Conservation (phyloP, 2,329 filamentous ascomycete species). For the Chaetomiaceae sp. region DNA sequence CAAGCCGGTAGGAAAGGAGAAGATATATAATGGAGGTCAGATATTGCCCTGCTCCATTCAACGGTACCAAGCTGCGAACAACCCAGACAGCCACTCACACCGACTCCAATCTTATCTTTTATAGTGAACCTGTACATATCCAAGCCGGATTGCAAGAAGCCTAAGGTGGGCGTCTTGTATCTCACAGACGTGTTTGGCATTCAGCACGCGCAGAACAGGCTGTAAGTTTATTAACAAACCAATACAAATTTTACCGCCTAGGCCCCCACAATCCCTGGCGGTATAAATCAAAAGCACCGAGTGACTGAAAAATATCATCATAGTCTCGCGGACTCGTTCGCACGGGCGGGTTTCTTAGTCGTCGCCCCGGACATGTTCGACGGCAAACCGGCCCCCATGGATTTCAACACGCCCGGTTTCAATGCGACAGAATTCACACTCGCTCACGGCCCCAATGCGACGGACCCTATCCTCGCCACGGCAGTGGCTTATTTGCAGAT, state of each 20-base stretch:
- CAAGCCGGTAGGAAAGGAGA: neutral
- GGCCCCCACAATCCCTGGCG: too few relatives aligned
- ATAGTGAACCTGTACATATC: slow-evolving; percentile 9
- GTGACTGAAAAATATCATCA: neutral
- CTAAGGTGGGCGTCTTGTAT: slow-evolving; percentile 7
- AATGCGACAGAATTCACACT: slow-evolving; percentile 3
- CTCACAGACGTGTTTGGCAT: slow-evolving; percentile 10
- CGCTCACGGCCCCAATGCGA: neutral
- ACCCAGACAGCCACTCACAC: neutral
- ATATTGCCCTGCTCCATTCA: neutral
- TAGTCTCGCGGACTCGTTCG: slow-evolving; percentile 10
- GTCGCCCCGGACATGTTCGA: slow-evolving; percentile 9
- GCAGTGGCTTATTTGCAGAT: neutral
- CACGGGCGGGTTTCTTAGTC: slow-evolving; percentile 5
- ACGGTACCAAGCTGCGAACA: neutral
- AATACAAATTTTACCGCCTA: too few relatives aligned
- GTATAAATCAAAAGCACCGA: neutral
- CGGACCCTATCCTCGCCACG: slow-evolving; percentile 7
- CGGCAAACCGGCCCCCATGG: neutral
- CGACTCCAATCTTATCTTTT: neutral
- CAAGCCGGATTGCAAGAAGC: neutral
- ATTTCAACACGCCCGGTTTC: slow-evolving; percentile 5
- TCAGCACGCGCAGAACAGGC: neutral
- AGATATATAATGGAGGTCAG: slow-evolving; percentile 9
- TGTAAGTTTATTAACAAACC: too few relatives aligned